Conservation (phyloP, 2,329 filamentous ascomycete species). For the Ciborinia camelliae region DNA sequence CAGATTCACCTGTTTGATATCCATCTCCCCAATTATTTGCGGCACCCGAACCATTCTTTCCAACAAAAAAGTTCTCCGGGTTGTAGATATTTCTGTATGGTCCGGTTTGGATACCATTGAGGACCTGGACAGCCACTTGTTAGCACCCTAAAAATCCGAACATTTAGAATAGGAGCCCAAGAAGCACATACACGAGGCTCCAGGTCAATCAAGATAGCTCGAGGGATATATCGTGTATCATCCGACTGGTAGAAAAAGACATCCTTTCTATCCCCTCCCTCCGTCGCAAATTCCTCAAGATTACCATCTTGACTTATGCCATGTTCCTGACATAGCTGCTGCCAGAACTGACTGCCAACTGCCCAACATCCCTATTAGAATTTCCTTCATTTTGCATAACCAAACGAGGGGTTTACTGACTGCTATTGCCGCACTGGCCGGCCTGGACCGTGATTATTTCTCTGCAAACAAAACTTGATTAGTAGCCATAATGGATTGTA, state of each 20-base stretch:
- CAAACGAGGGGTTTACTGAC: slow-evolving; percentile 53
- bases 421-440: slow-evolving; percentile 98
- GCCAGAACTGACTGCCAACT: slow-evolving; percentile 99
- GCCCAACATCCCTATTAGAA: slow-evolving; percentile 23
- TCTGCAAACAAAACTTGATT: slow-evolving; percentile 46
- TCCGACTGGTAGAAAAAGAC: slow-evolving; percentile 99
- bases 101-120: slow-evolving; percentile 88
- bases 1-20: slow-evolving; percentile 85
- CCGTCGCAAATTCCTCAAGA: slow-evolving; percentile 94
- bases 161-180: not conserved
- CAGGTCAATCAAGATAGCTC: slow-evolving; percentile 91
- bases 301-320: slow-evolving; percentile 98
- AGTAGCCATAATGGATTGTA: slow-evolving; percentile 20
- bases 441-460: slow-evolving; percentile 99
- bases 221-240: slow-evolving; percentile 95
- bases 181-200: slow-evolving; percentile 70
- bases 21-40: slow-evolving; percentile 99
- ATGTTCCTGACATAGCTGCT: slow-evolving; percentile 96
- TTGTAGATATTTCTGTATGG: slow-evolving; percentile 99
- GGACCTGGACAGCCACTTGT: slow-evolving; percentile 53
- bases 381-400: not conserved
- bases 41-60: slow-evolving; percentile 88
- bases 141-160: not conserved
- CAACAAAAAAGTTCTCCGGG: slow-evolving; percentile 97
- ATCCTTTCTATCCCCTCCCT: slow-evolving; percentile 96